Evolutionary conservation across 1,284 basidiomycete genomes (phyloP).

Genomic region (Inonotus hispidus): DNA sequence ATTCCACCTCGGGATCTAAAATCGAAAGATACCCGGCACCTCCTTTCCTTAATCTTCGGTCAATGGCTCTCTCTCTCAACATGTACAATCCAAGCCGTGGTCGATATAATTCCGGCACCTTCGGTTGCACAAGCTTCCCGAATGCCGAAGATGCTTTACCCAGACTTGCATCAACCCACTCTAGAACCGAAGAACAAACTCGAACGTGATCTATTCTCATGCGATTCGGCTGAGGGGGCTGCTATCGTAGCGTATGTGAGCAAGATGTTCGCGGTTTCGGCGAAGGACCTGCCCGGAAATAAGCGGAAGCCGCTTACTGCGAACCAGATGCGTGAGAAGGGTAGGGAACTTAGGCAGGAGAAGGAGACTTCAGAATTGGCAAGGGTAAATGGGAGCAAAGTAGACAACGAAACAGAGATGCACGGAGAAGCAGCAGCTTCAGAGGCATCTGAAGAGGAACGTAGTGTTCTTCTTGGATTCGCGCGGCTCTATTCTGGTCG

Average conservation of each 20-base stretch:
- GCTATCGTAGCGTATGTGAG: slow-evolving; percentile 86
- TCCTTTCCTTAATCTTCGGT: slow-evolving; percentile 85
- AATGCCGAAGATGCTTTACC: slow-evolving; percentile 92
- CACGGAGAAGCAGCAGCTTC: slow-evolving; percentile 20
- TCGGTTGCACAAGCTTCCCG: slow-evolving; percentile 76
- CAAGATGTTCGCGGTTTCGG: slow-evolving; percentile 95
- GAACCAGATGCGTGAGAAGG: slow-evolving; percentile 80
- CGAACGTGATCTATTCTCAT: slow-evolving; percentile 78
- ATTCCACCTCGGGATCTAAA: slow-evolving; percentile 87
- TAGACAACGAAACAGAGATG: slow-evolving; percentile 21
- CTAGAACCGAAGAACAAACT: slow-evolving; percentile 69
- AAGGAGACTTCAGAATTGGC: slow-evolving; percentile 31
- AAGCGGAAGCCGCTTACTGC: slow-evolving; percentile 75
- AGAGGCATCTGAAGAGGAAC: slow-evolving; percentile 24
- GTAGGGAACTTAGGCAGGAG: slow-evolving; percentile 58
- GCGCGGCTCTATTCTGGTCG: slow-evolving; percentile 91
- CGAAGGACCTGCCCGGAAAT: slow-evolving; percentile 80
- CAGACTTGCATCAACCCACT: slow-evolving; percentile 57
- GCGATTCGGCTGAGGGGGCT: slow-evolving; percentile 54
- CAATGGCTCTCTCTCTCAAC: slow-evolving; percentile 97
- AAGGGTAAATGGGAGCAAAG: slow-evolving; percentile 21
- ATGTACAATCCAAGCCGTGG: slow-evolving; percentile 87
- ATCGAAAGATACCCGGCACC: slow-evolving; percentile 83
- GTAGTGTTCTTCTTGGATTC: slow-evolving; percentile 83
- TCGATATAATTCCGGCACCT: slow-evolving; percentile 91